Conservation (phyloP, 2,329 filamentous ascomycete genomes). For the Aureobasidium leucospermi region DNA sequence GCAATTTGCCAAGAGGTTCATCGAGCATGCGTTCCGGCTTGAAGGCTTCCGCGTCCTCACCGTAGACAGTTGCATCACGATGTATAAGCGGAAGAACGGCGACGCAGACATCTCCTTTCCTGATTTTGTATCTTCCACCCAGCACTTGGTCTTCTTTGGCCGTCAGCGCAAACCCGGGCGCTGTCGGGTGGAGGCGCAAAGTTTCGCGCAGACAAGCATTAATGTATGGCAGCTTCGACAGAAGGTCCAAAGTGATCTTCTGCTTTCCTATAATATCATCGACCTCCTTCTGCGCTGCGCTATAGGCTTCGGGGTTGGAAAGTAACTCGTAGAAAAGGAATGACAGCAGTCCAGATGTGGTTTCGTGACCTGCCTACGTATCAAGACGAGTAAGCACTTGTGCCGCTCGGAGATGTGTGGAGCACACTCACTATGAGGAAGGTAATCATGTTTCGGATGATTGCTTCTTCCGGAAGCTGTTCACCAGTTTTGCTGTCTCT, state of each 20-base stretch:
- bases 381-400: constrained; percentile 17
- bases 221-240: constrained; percentile 47
- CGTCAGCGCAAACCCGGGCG: constrained; percentile 41
- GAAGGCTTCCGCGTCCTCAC: constrained; percentile 39
- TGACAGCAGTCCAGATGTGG: constrained; percentile 24
- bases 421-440: constrained; percentile 51
- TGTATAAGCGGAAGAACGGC: constrained; percentile 31
- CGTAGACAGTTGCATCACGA: constrained; percentile 36
- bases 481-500: constrained; percentile 56
- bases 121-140: constrained; percentile 33
- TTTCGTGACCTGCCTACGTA: constrained; percentile 13
- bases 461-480: constrained; percentile 50
- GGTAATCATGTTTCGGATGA: constrained; percentile 61
- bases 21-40: constrained; percentile 42
- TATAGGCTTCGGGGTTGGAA: constrained; percentile 44
- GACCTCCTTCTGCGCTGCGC: constrained; percentile 46
- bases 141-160: constrained; percentile 27
- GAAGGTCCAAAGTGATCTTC: constrained; percentile 41
- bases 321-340: constrained; percentile 46
- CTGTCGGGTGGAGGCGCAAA: constrained; percentile 47
- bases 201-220: constrained; percentile 49
- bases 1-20: constrained; percentile 34
- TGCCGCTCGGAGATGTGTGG: too few species aligned
- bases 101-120: constrained; percentile 26
- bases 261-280: constrained; percentile 44